Conservation (phyloP, 345 rosid genomes). For the Rubroshorea leprosula region DNA sequence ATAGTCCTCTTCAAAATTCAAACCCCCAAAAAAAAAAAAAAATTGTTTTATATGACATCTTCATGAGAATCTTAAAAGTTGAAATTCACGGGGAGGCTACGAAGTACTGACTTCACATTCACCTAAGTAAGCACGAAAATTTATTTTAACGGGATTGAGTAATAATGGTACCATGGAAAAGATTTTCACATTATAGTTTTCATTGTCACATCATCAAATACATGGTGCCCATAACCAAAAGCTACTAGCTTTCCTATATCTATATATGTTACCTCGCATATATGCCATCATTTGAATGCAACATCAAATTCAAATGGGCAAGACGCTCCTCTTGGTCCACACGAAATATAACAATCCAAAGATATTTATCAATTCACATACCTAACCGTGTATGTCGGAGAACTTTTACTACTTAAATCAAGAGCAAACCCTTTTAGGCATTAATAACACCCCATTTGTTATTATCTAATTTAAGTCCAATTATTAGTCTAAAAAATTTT, state of each 20-base stretch:
- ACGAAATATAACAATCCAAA: background rate
- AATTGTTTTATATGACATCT: no score
- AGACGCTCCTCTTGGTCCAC: background rate
- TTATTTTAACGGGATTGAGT: constrained; percentile 15
- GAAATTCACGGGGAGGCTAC: no score
- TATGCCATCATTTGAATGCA: background rate
- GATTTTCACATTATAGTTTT: constrained; percentile 16
- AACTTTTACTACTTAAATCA: no score
- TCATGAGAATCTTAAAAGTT: no score
- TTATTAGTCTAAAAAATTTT: no score
- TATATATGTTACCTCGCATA: constrained; percentile 12
- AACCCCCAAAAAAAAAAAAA: no score
- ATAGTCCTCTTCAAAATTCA: no score
- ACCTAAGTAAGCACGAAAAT: background rate
- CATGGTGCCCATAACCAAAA: background rate
- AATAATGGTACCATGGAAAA: constrained; percentile 24
- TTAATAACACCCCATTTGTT: no score
- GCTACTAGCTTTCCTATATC: background rate
- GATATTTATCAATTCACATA: background rate
- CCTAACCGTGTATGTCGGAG: no score
- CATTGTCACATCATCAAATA: background rate
- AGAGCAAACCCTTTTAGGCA: no score
- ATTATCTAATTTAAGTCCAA: no score
- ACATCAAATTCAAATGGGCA: background rate
- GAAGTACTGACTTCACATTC: background rate